Evolutionary conservation across 2,329 filamentous ascomycete species (phyloP).

Genomic region (Calycina herbarum): DNA sequence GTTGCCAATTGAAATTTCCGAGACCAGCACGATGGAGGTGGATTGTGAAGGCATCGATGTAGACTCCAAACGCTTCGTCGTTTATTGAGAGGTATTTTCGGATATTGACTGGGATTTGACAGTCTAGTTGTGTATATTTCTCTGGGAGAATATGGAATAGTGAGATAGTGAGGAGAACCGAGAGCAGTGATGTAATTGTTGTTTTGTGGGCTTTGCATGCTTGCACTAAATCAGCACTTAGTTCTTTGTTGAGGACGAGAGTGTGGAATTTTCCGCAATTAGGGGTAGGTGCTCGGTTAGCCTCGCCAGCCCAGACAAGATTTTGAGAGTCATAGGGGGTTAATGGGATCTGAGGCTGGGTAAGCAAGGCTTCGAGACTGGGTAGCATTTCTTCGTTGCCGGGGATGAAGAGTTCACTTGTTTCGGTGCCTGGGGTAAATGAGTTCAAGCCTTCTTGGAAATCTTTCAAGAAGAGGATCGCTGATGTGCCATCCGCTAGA

Average conservation of each 20-base stretch:
- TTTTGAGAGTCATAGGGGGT: neutral
- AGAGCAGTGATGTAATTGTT: neutral
- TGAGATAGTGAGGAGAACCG: neutral
- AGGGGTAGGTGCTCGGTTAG: neutral
- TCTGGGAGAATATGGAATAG: neutral
- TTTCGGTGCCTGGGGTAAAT: neutral
- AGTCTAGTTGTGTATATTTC: neutral
- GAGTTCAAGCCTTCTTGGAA: constrained; percentile 1
- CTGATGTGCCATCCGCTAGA: neutral
- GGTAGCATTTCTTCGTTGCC: neutral
- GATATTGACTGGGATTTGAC: neutral
- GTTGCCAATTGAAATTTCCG: neutral
- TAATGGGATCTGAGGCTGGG: neutral
- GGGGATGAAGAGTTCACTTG: neutral
- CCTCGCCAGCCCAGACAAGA: neutral
- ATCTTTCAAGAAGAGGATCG: neutral
- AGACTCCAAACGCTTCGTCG: neutral
- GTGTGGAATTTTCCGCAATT: neutral
- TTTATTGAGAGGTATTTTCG: neutral
- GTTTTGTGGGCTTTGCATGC: neutral
- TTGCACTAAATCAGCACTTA: neutral
- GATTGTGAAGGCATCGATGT: neutral
- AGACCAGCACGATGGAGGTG: neutral
- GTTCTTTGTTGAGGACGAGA: neutral
- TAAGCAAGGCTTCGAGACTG: neutral